Evolutionary conservation across 1,284 basidiomycete species (phyloP).

Genomic region (Wallemia ichthyophaga): DNA sequence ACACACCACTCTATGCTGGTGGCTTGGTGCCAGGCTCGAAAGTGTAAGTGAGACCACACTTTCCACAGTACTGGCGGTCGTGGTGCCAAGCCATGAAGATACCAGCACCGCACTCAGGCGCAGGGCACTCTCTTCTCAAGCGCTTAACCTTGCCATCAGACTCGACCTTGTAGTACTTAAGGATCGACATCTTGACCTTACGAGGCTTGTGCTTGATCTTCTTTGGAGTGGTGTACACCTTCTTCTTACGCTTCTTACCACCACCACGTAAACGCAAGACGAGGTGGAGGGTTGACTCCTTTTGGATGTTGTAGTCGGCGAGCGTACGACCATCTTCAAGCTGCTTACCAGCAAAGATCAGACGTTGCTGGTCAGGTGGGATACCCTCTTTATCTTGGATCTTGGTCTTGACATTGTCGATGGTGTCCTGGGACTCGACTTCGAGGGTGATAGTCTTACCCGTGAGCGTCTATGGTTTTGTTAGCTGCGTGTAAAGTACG

Average conservation of each 20-base stretch:
- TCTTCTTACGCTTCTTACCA: conserved; percentile 99
- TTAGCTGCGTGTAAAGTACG: neutral
- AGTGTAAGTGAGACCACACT: conserved; percentile 40
- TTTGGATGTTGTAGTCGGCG: conserved; percentile 71
- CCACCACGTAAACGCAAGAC: conserved; percentile 77
- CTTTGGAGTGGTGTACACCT: conserved; percentile 89
- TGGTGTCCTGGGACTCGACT: conserved; percentile 71
- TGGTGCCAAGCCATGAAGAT: conserved; percentile 92
- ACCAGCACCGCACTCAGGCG: conserved; percentile 68
- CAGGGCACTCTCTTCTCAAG: conserved; percentile 80
- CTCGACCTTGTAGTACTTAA: conserved; percentile 99
- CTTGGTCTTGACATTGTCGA: conserved; percentile 92
- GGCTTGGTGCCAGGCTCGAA: conserved; percentile 29
- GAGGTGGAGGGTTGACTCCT: conserved; percentile 81
- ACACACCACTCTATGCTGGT: neutral
- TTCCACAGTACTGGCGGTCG: conserved; percentile 67
- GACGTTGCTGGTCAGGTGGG: conserved; percentile 79
- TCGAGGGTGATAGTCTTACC: conserved; percentile 89
- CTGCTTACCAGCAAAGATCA: conserved; percentile 97
- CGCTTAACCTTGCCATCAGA: conserved; percentile 98
- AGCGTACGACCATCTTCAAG: conserved; percentile 18
- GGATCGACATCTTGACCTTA: conserved; percentile 95
- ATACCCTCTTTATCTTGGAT: conserved; percentile 63
- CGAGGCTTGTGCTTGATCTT: conserved; percentile 99
- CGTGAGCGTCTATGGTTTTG: conserved; percentile 36